Conservation (phyloP, 2,329 filamentous ascomycete species). For the Hypocreales sp. region DNA sequence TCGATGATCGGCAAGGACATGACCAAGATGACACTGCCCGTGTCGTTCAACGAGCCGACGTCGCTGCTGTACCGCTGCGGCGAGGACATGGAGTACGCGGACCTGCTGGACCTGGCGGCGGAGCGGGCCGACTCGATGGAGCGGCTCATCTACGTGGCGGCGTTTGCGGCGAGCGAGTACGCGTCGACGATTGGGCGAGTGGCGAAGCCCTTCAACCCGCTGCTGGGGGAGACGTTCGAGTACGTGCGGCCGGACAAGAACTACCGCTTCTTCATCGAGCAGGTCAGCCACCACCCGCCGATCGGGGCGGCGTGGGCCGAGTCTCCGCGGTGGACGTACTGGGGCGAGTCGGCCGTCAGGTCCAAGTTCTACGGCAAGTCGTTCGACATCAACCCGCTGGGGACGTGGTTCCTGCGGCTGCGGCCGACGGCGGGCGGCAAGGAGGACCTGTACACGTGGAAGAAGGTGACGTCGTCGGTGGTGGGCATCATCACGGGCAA, state of each 20-base stretch:
- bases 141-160: constrained; percentile 84
- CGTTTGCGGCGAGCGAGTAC: constrained; percentile 92
- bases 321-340: constrained; percentile 90
- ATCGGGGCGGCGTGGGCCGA: constrained; percentile 89
- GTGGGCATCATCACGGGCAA: constrained; percentile 96
- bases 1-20: constrained; percentile 99
- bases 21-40: constrained; percentile 98
- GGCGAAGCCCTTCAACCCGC: constrained; percentile 94
- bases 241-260: constrained; percentile 92
- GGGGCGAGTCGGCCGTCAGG: constrained; percentile 85
- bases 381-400: constrained; percentile 90
- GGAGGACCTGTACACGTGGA: constrained; percentile 92
- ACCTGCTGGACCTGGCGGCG: constrained; percentile 77
- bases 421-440: constrained; percentile 60
- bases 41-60: constrained; percentile 97
- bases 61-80: constrained; percentile 87
- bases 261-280: constrained; percentile 96
- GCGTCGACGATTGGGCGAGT: constrained; percentile 93
- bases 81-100: constrained; percentile 96
- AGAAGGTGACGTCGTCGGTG: constrained; percentile 96
- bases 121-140: constrained; percentile 79
- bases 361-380: constrained; percentile 97
- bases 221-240: constrained; percentile 92
- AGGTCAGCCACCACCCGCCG: constrained; percentile 94
- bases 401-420: constrained; percentile 89